phyloP scores from a whole-genome alignment of 768 basidiomycete genomes.

The Cystofilobasidium capitatum region DNA sequence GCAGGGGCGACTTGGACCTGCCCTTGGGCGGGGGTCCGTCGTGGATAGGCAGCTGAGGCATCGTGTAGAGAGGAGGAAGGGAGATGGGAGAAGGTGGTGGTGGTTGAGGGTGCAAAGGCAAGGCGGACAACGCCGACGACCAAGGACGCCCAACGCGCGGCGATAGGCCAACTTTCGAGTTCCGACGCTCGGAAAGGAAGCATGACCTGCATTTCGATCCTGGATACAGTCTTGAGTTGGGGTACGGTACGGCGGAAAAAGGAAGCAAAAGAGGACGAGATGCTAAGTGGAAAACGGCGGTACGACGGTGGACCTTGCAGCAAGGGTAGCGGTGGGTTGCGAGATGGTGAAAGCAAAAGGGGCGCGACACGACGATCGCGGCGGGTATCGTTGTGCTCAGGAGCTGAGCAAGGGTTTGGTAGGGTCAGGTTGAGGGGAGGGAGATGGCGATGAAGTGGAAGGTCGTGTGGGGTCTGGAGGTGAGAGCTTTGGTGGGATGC shows the following conservation, averaged over 20 bases:
- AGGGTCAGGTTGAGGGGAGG: background rate
- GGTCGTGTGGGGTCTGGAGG: background rate
- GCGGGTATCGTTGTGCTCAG: too few species aligned
- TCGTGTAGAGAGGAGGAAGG: background rate
- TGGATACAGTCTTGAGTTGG: too few species aligned
- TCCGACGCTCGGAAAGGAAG: background rate
- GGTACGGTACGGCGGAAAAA: background rate
- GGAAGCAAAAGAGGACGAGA: background rate
- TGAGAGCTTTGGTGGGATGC: background rate
- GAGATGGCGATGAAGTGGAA: background rate
- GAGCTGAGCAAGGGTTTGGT: too few species aligned
- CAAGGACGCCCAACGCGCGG: too few species aligned
- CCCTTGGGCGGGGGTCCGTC: background rate
- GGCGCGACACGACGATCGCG: too few species aligned
- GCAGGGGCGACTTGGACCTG: slow-evolving; percentile 1
- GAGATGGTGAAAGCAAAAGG: too few species aligned
- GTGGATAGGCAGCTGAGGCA: slow-evolving; percentile 16
- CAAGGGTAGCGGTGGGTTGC: too few species aligned
- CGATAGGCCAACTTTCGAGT: too few species aligned
- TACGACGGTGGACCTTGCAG: too few species aligned
- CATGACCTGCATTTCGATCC: background rate
- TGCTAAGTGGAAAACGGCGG: background rate
- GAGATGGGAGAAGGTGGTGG: background rate
- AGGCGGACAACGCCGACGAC: too few species aligned
- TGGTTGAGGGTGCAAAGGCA: background rate